Evolutionary conservation across 2,329 filamentous ascomycete species (phyloP), one percentile per base, ranked within the genome.

Genomic region (Colletotrichum scovillei): DNA sequence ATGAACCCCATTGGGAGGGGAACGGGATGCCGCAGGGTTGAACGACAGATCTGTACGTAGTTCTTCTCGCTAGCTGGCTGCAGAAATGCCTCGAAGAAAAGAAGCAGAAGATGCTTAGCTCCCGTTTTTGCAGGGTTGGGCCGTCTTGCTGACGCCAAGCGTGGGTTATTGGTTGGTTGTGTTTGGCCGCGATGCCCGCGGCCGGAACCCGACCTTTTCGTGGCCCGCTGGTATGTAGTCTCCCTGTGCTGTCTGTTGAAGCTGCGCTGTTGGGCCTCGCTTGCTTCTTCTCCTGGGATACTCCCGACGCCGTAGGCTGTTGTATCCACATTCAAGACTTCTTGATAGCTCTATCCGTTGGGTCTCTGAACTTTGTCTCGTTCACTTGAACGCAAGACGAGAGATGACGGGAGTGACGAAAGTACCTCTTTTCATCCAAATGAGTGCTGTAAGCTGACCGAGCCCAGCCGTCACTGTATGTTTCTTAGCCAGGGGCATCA

Each of bases 121-220:
- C 68, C 63, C 56, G 63, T 19, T 42, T 42, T 62, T 52, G 69
- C 63, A 63, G 57, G 63, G 56, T 71, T 62, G 69, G 64, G 69
- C 63, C 69, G 69, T 46, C 56, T 71, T 68, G 64, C 63, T 71
- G 64, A 71, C 63, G 69, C 46, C 69, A 26, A 57, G 69, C 4
- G 19, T 7, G 28, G 2, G 5, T 64, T 28, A 63, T 71, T 71
- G 69, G 69, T 57, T 62, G 32, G 46, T 38, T 38, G 56, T n/a
- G 53, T 42, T 32, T 38, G 63, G 63, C 49, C 26, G 66, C 32
- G 63, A 52, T 49, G 24, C 24, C 30, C 22, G 30, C 42, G 38
- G 19, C 55, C 55, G 63, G 35, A 28, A 22, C 26, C 32, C 26
- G 64, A 49, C 42, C 42, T 8, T 42, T 49, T n/a, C 5, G 42